Evolutionary conservation across 1,284 basidiomycete genomes (phyloP).

Genomic region (Dichomitus squalens): DNA sequence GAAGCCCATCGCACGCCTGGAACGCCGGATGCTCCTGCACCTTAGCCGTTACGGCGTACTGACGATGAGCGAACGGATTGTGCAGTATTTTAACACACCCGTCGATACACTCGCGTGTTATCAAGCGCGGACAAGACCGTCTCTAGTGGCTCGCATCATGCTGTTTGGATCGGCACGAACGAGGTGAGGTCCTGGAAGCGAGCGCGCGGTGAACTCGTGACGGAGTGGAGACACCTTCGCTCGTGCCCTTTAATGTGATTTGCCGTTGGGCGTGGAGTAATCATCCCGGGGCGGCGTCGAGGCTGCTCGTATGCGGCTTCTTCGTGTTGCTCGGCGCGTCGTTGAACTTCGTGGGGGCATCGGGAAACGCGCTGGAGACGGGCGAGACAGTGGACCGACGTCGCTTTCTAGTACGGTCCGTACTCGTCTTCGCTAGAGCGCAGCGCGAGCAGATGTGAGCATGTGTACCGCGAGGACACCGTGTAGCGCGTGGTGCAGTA

Average conservation of each 20-base stretch:
- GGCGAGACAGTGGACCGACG: slow-evolving; percentile 70
- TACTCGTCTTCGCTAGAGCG: slow-evolving; percentile 58
- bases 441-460: slow-evolving; percentile 74
- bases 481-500: slow-evolving; percentile 61
- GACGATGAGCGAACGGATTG: slow-evolving; percentile 28
- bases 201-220: slow-evolving; percentile 8
- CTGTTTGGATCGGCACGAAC: slow-evolving; percentile 75
- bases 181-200: slow-evolving; percentile 41
- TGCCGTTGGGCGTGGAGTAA: slow-evolving; percentile 9
- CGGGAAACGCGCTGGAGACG: slow-evolving; percentile 60
- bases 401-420: slow-evolving; percentile 78
- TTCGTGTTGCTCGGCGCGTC: slow-evolving; percentile 64
- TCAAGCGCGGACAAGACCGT: slow-evolving; percentile 65
- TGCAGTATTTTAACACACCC: slow-evolving; percentile 59
- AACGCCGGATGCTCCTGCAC: slow-evolving; percentile 48
- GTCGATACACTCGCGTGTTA: slow-evolving; percentile 66
- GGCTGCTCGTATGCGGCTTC: slow-evolving; percentile 48
- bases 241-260: slow-evolving; percentile 10
- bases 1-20: slow-evolving; percentile 67
- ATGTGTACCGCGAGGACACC: too few relatives aligned
- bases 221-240: slow-evolving; percentile 12
- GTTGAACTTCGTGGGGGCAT: too few relatives aligned
- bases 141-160: too few relatives aligned
- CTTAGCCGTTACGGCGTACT: neutral
- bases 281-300: slow-evolving; percentile 38